phyloP scores from a whole-genome alignment of 306 rosid genomes.

The Quercus suber region DNA sequence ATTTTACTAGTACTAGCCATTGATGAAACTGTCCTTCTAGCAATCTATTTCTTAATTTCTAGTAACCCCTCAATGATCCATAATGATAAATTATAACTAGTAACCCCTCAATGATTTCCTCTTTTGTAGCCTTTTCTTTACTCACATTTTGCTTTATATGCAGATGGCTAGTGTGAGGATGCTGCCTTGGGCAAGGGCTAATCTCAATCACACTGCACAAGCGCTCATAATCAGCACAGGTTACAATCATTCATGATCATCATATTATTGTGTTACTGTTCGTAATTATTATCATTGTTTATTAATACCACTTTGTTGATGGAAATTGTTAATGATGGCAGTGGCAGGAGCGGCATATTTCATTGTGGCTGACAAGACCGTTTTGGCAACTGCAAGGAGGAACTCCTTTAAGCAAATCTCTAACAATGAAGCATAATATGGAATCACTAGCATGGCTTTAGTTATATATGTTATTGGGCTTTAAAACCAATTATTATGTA shows the following conservation, averaged over 20 bases:
- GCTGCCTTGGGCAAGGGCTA: slow-evolving; percentile 97
- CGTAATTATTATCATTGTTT: not conserved
- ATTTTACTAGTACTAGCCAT: too few relatives aligned
- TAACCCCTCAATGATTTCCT: not conserved
- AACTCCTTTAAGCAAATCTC: slow-evolving; percentile 70
- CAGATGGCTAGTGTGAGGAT: slow-evolving; percentile 92
- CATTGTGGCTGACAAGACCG: slow-evolving; percentile 96
- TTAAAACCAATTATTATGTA: slow-evolving; percentile 1
- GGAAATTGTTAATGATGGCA: slow-evolving; percentile 25
- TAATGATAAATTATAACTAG: not conserved
- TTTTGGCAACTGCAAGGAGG: slow-evolving; percentile 87
- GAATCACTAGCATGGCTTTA: not conserved
- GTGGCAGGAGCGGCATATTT: slow-evolving; percentile 99
- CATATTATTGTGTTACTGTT: not conserved
- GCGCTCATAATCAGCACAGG: slow-evolving; percentile 97
- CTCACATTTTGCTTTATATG: slow-evolving; percentile 13
- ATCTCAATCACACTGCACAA: slow-evolving; percentile 93
- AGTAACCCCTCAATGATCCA: too few relatives aligned
- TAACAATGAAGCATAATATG: slow-evolving; percentile 34
- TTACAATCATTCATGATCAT: slow-evolving; percentile 3
- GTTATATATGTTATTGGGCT: not conserved
- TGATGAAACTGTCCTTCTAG: too few relatives aligned
- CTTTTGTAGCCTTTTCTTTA: not conserved
- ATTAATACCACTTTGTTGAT: slow-evolving; percentile 2
- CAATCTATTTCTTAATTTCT: too few relatives aligned